Evolutionary conservation across 306 rosid species (phyloP), one percentile per base, ranked within the genome.

Genomic region (Lathyrus oleraceus): DNA sequence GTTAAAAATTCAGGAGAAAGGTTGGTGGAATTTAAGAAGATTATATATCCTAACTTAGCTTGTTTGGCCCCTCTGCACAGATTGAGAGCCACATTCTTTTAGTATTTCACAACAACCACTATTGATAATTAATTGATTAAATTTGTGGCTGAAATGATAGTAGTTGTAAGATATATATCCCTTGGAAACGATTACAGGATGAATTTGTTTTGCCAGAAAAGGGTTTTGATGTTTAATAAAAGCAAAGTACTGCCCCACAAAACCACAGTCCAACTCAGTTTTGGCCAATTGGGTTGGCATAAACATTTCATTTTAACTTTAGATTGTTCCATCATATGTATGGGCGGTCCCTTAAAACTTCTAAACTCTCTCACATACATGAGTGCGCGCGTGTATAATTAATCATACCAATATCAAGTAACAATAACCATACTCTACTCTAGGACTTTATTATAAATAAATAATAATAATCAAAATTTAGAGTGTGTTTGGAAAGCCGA

Each of bases 21-120:
- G 73, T 32, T 44, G 25, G 75, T 72, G 53, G 71, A 65, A 10
- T 58, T 36, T 48, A 20, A 57, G 54, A 73, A 62, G 56, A 73
- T 73, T 21, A 54, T 71, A 36, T 64, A 44, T 77, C 62, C 27
- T 15, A 36, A 13, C 40, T 59, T 30, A 59, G 43, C 23, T 30
- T 9, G 70, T 66, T 58, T 66, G 78, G 70, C 53, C 82, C 78
- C 13, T 39, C 54, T 48, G 23, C 59, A 57, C 52, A 27, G 45
- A 38, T 36, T 38, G 35, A 72, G 40, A 63, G 78, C 60, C 82
- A 71, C 70, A 23, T 8, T 59, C 21, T 30, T 30, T 59, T n/a
- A 20, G 12, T 53, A 23, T 43, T 36, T 10, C 45, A 36, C 38
- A 67, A 60, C 64, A 59, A 27, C 39, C 39, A 25, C 62, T 56